Percentiles rank a stretch among this genome's conserved stretches.
Evolutionary conservation across 441 rosid species (phyloP).

Genomic region (Erodium chrysanthum): DNA sequence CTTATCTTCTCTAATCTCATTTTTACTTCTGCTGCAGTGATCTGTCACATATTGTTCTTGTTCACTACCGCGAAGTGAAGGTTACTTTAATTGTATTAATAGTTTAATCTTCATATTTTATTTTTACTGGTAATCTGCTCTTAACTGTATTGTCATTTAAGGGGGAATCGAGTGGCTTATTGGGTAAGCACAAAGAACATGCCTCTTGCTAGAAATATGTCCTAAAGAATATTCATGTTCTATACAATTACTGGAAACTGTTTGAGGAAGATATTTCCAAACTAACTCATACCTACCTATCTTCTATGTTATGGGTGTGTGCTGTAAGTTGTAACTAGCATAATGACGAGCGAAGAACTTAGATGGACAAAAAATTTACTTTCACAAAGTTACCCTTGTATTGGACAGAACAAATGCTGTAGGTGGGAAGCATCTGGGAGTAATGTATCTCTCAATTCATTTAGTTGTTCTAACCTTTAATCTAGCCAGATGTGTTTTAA

Average conservation of each 20-base stretch:
- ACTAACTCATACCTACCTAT: neutral
- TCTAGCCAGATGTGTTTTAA: neutral
- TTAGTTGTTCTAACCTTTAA: too few species aligned
- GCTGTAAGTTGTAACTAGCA: too few species aligned
- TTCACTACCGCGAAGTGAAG: conserved; percentile 84
- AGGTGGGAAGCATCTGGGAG: too few species aligned
- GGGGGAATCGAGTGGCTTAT: neutral
- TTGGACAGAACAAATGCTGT: too few species aligned
- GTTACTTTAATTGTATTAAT: conserved; percentile 24
- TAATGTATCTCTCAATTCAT: too few species aligned
- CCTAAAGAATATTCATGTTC: neutral
- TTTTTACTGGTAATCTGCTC: neutral
- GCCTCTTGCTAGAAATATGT: neutral
- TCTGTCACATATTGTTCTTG: conserved; percentile 70
- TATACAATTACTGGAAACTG: neutral
- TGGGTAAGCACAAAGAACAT: neutral
- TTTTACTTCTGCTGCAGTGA: conserved; percentile 45
- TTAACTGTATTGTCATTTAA: neutral
- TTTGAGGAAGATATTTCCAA: neutral
- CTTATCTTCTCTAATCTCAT: conserved; percentile 18
- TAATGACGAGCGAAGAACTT: too few species aligned
- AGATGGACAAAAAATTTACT: too few species aligned
- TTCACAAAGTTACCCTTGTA: too few species aligned
- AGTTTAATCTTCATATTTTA: neutral
- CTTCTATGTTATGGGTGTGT: neutral